phyloP scores from a whole-genome alignment of 257 asterid genomes.

The Nicotiana otophora region DNA sequence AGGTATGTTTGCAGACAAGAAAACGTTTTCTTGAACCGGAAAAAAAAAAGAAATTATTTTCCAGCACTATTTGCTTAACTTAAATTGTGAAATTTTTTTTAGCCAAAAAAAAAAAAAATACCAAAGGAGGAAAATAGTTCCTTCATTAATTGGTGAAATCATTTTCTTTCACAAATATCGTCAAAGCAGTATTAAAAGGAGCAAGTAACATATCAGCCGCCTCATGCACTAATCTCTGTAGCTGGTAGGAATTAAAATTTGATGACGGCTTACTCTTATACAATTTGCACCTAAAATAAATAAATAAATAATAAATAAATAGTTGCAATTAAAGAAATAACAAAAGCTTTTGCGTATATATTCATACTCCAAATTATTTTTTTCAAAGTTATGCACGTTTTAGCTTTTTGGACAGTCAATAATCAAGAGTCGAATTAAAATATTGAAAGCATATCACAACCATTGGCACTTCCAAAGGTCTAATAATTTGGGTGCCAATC shows the following conservation, averaged over 20 bases:
- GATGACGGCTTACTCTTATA: neutral
- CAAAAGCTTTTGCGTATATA: neutral
- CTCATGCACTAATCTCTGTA: neutral
- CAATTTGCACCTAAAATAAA: neutral
- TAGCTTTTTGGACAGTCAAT: neutral
- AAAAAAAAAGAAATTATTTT: too few species aligned
- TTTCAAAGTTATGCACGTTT: neutral
- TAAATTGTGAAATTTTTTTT: too few species aligned
- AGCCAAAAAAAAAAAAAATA: too few species aligned
- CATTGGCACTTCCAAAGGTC: constrained; percentile 1
- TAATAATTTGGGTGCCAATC: neutral
- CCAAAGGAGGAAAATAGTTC: too few species aligned
- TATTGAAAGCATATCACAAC: neutral
- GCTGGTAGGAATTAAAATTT: neutral
- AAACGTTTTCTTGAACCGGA: too few species aligned
- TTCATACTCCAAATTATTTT: neutral
- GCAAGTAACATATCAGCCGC: neutral
- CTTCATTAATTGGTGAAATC: too few species aligned
- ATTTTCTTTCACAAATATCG: too few species aligned
- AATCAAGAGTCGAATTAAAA: neutral
- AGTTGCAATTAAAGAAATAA: neutral
- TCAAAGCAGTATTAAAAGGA: neutral
- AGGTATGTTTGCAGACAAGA: too few species aligned
- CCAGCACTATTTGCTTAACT: too few species aligned
- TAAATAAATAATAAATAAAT: neutral